phyloP scores from a whole-genome alignment of 208 protist species.

The Herpetomonas muscarum region DNA sequence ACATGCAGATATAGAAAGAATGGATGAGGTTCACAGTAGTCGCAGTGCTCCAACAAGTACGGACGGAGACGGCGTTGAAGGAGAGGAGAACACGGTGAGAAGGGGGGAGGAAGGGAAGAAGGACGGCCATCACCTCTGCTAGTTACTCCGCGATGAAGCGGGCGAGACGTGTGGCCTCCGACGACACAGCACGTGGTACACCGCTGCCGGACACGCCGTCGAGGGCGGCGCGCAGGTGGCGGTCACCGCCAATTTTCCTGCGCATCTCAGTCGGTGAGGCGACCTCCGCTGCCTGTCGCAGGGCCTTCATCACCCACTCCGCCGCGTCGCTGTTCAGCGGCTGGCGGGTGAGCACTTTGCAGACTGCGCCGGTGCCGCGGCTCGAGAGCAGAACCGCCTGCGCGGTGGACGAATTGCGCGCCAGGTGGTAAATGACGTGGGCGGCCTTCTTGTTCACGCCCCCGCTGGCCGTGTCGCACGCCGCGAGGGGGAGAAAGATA shows the following conservation, averaged over 20 bases:
- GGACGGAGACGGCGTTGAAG: not conserved
- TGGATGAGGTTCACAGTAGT: not conserved
- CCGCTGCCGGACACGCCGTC: constrained; percentile 7
- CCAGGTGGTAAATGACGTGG: constrained; percentile 41
- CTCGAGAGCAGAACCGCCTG: constrained; percentile 38
- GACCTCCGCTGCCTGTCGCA: constrained; percentile 34
- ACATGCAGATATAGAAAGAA: constrained; percentile 5
- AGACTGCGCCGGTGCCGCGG: constrained; percentile 16
- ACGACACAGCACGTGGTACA: constrained; percentile 18
- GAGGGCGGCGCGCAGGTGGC: constrained; percentile 13
- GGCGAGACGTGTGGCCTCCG: constrained; percentile 18
- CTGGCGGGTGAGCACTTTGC: constrained; percentile 19
- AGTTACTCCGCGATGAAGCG: not conserved
- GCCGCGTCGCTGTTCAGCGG: constrained; percentile 24
- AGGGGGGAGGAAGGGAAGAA: not conserved
- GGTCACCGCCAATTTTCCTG: constrained; percentile 8
- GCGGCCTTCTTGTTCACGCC: constrained; percentile 39
- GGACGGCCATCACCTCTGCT: not conserved
- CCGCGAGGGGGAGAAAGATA: not conserved
- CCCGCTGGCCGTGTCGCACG: constrained; percentile 6
- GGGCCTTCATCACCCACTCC: constrained; percentile 40
- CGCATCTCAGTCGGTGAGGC: constrained; percentile 13
- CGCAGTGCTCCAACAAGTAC: not conserved
- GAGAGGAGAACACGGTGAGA: not conserved
- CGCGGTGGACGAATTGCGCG: constrained; percentile 29